Evolutionary conservation across 495 filamentous ascomycete species (phyloP).

Genomic region (Aspergillus ellipticus): DNA sequence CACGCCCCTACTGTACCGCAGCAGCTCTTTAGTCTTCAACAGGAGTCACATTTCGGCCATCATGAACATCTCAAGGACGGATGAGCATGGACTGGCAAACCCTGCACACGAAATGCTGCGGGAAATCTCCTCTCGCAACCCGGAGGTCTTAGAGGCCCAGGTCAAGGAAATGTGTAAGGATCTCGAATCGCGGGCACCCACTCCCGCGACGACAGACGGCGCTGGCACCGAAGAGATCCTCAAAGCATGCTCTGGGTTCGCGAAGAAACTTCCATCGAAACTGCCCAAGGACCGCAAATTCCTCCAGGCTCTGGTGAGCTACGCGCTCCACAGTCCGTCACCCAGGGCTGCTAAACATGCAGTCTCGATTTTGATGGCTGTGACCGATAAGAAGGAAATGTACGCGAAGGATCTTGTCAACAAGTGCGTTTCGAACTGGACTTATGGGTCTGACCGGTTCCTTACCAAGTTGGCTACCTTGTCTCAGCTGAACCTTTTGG

Average conservation of each 20-base stretch:
- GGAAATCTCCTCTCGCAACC: constrained; percentile 84
- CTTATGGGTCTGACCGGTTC: constrained; percentile 70
- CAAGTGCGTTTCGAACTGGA: constrained; percentile 70
- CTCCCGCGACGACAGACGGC: constrained; percentile 58
- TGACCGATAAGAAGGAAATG: constrained; percentile 77
- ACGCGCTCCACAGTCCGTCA: constrained; percentile 76
- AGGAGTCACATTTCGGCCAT: constrained; percentile 88
- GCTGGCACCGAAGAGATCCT: constrained; percentile 75
- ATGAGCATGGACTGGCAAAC: constrained; percentile 70
- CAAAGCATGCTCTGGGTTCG: constrained; percentile 88
- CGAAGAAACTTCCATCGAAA: constrained; percentile 76
- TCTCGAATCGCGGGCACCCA: constrained; percentile 75
- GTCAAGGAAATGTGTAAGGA: constrained; percentile 87
- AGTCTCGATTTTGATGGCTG: constrained; percentile 80
- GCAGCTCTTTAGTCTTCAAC: constrained; percentile 83
- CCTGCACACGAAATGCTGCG: constrained; percentile 88
- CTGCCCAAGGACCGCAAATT: constrained; percentile 85
- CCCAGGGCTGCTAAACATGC: constrained; percentile 88
- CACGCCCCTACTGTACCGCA: constrained; percentile 78
- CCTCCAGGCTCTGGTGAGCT: constrained; percentile 70
- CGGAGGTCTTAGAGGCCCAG: constrained; percentile 85
- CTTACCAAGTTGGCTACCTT: constrained; percentile 81
- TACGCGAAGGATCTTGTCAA: constrained; percentile 79
- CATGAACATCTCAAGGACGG: constrained; percentile 77
- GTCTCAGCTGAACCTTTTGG: constrained; percentile 78